Percentiles rank a stretch among this genome's conserved stretches.
phyloP scores from a whole-genome alignment of 2,329 filamentous ascomycete genomes.

The Xylaria digitata region DNA sequence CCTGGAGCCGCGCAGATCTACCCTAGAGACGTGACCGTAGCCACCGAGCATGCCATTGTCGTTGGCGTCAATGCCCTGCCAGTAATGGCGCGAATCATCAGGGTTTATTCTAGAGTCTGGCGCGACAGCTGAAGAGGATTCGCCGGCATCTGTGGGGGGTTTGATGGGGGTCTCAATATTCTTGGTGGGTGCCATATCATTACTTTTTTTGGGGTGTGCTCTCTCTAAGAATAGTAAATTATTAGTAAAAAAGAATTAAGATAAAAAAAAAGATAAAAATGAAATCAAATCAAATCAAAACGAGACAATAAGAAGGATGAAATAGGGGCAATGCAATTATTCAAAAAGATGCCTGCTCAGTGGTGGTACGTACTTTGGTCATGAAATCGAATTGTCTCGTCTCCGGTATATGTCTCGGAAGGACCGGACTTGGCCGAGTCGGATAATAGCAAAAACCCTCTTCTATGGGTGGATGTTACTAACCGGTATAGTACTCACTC shows the following conservation, averaged over 20 bases:
- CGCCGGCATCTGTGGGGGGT: constrained; percentile 6
- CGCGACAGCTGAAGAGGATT: background rate
- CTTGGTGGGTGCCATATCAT: constrained; percentile 25
- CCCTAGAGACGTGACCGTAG: constrained; percentile 69
- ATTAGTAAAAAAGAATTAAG: background rate
- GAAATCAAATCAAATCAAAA: background rate
- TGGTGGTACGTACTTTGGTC: background rate
- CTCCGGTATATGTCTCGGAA: background rate
- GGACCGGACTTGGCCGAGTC: background rate
- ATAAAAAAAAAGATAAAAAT: background rate
- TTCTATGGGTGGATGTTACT: background rate
- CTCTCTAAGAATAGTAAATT: background rate
- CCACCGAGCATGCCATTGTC: constrained; percentile 85
- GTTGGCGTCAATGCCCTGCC: constrained; percentile 58
- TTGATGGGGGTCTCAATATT: constrained; percentile 8
- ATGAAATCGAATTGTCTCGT: background rate
- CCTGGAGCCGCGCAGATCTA: constrained; percentile 77
- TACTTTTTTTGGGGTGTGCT: constrained; percentile 1
- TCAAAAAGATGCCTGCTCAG: constrained; percentile 1
- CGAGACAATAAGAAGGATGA: background rate
- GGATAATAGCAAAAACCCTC: background rate
- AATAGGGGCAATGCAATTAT: background rate
- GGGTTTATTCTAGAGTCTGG: constrained; percentile 44
- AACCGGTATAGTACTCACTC: background rate
- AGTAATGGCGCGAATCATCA: constrained; percentile 58